A percentile compares a stretch with the other conserved stretches of the same genome.
Conservation (phyloP, 306 rosid species). For the Carpinus fangiana region DNA sequence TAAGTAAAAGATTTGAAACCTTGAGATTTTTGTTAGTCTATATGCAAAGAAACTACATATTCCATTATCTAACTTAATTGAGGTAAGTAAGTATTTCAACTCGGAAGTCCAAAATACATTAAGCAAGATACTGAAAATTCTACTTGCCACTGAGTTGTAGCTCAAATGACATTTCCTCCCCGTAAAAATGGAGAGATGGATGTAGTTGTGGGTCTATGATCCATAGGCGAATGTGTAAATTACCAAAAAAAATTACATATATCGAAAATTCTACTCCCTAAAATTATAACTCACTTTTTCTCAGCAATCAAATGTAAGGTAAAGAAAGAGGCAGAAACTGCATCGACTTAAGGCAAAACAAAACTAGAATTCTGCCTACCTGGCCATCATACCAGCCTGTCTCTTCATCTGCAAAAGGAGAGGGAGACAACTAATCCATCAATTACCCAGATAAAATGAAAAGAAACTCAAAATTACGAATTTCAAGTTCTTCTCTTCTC, state of each 20-base stretch:
- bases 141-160: background rate
- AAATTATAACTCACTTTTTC: background rate
- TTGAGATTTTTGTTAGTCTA: background rate
- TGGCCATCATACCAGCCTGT: slow-evolving; percentile 99
- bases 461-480: background rate
- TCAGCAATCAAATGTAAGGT: background rate
- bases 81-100: background rate
- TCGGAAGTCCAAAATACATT: background rate
- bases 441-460: background rate
- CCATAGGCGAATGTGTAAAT: background rate
- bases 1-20: background rate
- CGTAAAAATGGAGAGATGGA: too few relatives aligned
- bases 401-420: slow-evolving; percentile 75
- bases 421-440: background rate
- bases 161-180: too few relatives aligned
- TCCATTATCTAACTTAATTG: background rate
- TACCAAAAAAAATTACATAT: too few relatives aligned
- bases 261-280: background rate
- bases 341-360: background rate
- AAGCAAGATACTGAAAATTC: slow-evolving; percentile 7
- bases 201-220: background rate
- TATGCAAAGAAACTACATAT: background rate
- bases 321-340: background rate
- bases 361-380: slow-evolving; percentile 39
- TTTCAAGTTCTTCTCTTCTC: background rate